Conservation (phyloP, 1,284 basidiomycete genomes). For the Papiliotrema nemorosa region DNA sequence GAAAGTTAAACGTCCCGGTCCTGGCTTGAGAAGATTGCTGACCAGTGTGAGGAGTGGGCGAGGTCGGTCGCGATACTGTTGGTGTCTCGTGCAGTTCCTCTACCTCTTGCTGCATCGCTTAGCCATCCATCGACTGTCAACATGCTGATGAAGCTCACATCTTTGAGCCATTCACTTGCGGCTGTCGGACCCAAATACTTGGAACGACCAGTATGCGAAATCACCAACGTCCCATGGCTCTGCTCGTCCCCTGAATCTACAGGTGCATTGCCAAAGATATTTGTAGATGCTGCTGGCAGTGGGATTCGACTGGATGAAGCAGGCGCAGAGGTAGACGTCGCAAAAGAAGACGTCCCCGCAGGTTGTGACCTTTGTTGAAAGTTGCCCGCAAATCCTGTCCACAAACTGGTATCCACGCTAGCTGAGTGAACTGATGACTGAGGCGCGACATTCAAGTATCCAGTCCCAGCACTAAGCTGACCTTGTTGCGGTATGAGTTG, state of each 20-base stretch:
- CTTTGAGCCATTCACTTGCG: conserved; percentile 39
- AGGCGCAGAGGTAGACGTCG: too few species aligned
- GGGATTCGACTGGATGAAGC: too few species aligned
- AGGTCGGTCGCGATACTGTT: not conserved
- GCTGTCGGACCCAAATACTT: conserved; percentile 38
- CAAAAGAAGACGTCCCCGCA: not conserved
- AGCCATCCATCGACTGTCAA: not conserved
- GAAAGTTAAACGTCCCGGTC: conserved; percentile 5
- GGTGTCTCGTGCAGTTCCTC: conserved; percentile 7
- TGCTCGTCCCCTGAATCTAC: conserved; percentile 4
- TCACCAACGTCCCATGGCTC: conserved; percentile 34
- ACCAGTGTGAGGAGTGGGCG: not conserved
- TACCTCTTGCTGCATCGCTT: conserved; percentile 15
- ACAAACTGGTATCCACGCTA: not conserved
- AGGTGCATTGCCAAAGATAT: too few species aligned
- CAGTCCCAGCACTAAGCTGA: too few species aligned
- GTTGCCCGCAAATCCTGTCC: not conserved
- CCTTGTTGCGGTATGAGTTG: too few species aligned
- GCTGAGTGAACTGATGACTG: too few species aligned
- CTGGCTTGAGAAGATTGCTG: not conserved
- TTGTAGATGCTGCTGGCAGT: not conserved
- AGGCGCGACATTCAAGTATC: too few species aligned
- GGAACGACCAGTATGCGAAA: conserved; percentile 26
- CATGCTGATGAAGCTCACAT: conserved; percentile 20
- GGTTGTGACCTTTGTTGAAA: conserved; percentile 1